Base-by-base conservation (phyloP, 2,329 filamentous ascomycete genomes). In the Claviceps maximensis region DNA sequence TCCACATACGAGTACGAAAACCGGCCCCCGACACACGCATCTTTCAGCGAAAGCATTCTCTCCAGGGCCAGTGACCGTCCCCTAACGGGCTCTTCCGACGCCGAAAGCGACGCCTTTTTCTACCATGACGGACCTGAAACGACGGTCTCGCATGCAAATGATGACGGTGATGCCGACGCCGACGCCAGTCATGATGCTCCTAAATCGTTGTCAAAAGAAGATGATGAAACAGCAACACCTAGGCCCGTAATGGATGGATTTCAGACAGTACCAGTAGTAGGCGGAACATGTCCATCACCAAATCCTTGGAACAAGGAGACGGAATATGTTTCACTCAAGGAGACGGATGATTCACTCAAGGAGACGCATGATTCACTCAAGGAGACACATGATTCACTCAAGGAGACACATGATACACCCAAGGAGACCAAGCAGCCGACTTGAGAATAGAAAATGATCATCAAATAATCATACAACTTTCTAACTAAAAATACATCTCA, bases 11-110 rank as follows among this genome's bases (percentile, higher is more conserved):
- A 70, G 56, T 50, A 59, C 12, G 51, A 54, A 51, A 50, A 54
- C 27, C 57, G 70, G 47, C 70, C 69, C 15, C 56, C 58, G 19
- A 72, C 69, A 38, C 69, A 71, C 23, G 54, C 52, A 7, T 62
- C 62, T 23, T 55, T 54, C 25, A 57, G 53, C 49, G 55, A 55
- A 27, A 57, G 55, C 49, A 55, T 57, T 25, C 53, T 55, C 47
- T 55, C 53, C n/a, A 21, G 29, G 10, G 38, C 48, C 23, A 55
- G 53, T 19, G 53, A 56, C 17, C 36, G 48, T 13, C 51, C 51
- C n/a, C 38, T 41, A 29, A 41, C 48, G 17, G 44, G 10, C 8
- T 48, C 36, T 4, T 52, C 47, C 15, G 36, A 48, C 41, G 21
- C 38, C 12, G 47, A 51, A 3, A 33, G 47, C 44, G 54, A 52